Conservation (phyloP, 2,329 filamentous ascomycete species). For the Claviceps arundinis region DNA sequence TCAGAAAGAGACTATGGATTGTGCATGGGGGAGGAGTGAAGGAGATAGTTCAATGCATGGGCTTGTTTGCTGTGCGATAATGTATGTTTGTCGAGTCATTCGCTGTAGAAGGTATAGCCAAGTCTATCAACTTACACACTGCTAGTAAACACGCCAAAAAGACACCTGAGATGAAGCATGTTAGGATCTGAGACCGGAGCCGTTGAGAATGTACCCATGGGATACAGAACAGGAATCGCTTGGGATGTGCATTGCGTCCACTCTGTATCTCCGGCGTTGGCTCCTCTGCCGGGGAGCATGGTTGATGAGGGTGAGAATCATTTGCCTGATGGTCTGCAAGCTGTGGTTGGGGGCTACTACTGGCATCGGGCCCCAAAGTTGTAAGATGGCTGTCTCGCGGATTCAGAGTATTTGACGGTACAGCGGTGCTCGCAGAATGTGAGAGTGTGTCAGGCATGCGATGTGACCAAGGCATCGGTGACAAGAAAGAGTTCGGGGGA, state of each 20-base stretch:
- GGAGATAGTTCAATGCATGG: background rate
- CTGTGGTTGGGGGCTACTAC: background rate
- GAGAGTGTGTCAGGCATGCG: background rate
- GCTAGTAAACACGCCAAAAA: constrained; percentile 46
- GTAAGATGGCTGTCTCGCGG: background rate
- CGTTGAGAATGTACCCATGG: constrained; percentile 41
- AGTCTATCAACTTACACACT: constrained; percentile 44
- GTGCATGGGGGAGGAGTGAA: background rate
- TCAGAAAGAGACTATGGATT: background rate
- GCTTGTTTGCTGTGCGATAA: background rate
- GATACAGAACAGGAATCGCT: constrained; percentile 39
- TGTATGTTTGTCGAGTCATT: background rate
- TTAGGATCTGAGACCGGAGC: constrained; percentile 41
- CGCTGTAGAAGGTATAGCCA: background rate
- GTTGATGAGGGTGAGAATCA: background rate
- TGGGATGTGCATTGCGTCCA: constrained; percentile 9
- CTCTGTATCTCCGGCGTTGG: background rate
- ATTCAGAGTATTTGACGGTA: background rate
- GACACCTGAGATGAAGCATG: constrained; percentile 51
- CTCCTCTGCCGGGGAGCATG: background rate
- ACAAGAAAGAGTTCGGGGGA: constrained; percentile 7
- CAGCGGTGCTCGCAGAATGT: background rate
- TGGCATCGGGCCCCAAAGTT: background rate
- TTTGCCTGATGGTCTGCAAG: background rate
- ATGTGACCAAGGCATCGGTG: constrained; percentile 1